phyloP scores from a whole-genome alignment of 2,329 filamentous ascomycete species.

The Paramyrothecium roridum region DNA sequence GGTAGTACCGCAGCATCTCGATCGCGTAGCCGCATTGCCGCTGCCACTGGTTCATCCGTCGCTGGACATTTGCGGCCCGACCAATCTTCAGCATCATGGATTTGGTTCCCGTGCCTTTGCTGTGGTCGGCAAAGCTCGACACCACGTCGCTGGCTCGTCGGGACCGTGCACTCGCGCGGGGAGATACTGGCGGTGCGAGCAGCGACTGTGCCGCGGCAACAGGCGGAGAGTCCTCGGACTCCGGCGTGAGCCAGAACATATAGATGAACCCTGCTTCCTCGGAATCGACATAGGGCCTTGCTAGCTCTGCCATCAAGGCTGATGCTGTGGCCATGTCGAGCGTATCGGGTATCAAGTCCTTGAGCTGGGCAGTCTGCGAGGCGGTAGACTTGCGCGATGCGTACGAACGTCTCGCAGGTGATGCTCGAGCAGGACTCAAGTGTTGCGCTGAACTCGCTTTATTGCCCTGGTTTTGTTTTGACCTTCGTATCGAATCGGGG shows the following conservation, averaged over 20 bases:
- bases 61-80: slow-evolving; percentile 76
- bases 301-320: slow-evolving; percentile 71
- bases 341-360: slow-evolving; percentile 61
- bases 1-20: slow-evolving; percentile 87
- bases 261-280: slow-evolving; percentile 90
- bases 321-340: slow-evolving; percentile 68
- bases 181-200: slow-evolving; percentile 45
- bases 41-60: slow-evolving; percentile 88
- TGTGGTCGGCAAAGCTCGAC: slow-evolving; percentile 41
- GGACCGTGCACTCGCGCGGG: slow-evolving; percentile 23
- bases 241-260: slow-evolving; percentile 92
- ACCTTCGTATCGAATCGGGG: slow-evolving; percentile 9
- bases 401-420: slow-evolving; percentile 23
- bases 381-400: slow-evolving; percentile 24
- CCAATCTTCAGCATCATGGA: slow-evolving; percentile 69
- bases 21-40: slow-evolving; percentile 89
- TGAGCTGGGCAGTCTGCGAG: slow-evolving; percentile 26
- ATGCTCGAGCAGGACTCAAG: slow-evolving; percentile 16
- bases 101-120: slow-evolving; percentile 33
- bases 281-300: slow-evolving; percentile 64
- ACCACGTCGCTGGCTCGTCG: slow-evolving; percentile 55
- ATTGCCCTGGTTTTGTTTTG: slow-evolving; percentile 10
- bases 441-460: slow-evolving; percentile 6
- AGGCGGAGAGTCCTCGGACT: slow-evolving; percentile 49
- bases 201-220: slow-evolving; percentile 58